Evolutionary conservation across 2,329 filamentous ascomycete genomes (phyloP), one percentile per base, ranked within the genome.

Genomic region (Neofusicoccum parvum): DNA sequence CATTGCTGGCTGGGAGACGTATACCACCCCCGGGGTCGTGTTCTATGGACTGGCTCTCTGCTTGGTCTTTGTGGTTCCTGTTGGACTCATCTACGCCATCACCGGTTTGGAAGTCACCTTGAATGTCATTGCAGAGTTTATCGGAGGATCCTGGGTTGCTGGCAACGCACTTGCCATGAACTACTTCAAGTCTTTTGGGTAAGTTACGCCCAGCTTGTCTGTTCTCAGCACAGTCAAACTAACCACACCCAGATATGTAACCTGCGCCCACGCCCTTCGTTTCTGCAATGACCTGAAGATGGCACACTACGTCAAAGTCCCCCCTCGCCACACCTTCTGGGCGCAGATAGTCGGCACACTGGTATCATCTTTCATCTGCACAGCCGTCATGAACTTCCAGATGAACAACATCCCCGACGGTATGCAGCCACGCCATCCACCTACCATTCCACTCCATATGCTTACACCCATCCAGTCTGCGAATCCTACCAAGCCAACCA

Each of bases 311-410:
- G 82, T 85, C 79, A 86, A 85, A 72, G 76, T 86, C 9, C 89
- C 88, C 0, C 88, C 87, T 14, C 81, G 87, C 17, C 88, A 86
- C 20, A 88, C 90, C 80, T 91, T 91, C 76, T 82, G 85, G 77
- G 82, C 83, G 3, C 88, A 91, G 73, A 83, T 90, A 4, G 84
- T 89, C 1, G 88, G 88, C 7, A 89, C 87, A 0, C 85, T 88
- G 0, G 82, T 89, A 72, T 87, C 87, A 0, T 89, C 86, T 76
- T 84, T 90, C 68, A 84, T 91, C 45, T 88, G 91, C 73, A 84
- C 91, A 62, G 75, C 82, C 2, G 87, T 90, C 3, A 81, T 90
- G 68, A 89, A 90, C 71, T 83, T 81, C 81, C 77, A 79, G 0
- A 70, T 83, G 11, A 75, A 74, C 7, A 83, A 82, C 67, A 92